Base-by-base conservation (phyloP, 257 asterid species). In the Solanum chiquidenum region DNA sequence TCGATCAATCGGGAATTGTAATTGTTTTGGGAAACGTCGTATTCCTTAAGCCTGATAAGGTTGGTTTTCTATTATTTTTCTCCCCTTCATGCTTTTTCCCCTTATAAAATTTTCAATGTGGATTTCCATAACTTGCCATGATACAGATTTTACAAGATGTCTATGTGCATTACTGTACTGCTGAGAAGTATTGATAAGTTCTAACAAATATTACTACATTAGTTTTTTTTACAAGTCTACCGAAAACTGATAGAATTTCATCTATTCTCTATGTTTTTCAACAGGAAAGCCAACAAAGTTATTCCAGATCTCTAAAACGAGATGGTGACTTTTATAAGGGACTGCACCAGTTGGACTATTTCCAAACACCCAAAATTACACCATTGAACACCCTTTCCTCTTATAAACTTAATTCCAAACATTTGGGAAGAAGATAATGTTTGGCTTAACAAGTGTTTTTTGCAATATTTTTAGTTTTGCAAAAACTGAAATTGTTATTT, bases 41-140 rank as follows among this genome's bases (percentile, higher is more conserved):
- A 18, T 93, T 92, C 87, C 94, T 96, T 93, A 88, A 90, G 87
- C 98, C 98, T 21, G 93, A 94, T 44, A 93, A 94, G 98, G 99
- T 96, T 88, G 91, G 96, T 86, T 86, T 33, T n/a, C 18, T 16
- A 60, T 87, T 25, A 3, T 5, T 1, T 7, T 44, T 16, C 46
- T 83, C 23, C 84, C 5, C 21, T 88, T 34, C 34, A 35, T 10
- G 14, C 13, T 34, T 37, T 31, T 87, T 46, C 2, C 29, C 71
- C 37, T 29, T 69, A 12, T 29, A 66, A 66, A 18, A 23, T 29
- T 77, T 4, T 77, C 10, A 16, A 44, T 44, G 66, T 79, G 64
- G 85, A 44, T 79, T 44, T 42, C 25, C 25, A 82, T 82, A 82
- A 49, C 40, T 82, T 20, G 42, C 6, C 20, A 16, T 29, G 68